Conservation (phyloP, 441 rosid genomes). For the Brassica hybrid region DNA sequence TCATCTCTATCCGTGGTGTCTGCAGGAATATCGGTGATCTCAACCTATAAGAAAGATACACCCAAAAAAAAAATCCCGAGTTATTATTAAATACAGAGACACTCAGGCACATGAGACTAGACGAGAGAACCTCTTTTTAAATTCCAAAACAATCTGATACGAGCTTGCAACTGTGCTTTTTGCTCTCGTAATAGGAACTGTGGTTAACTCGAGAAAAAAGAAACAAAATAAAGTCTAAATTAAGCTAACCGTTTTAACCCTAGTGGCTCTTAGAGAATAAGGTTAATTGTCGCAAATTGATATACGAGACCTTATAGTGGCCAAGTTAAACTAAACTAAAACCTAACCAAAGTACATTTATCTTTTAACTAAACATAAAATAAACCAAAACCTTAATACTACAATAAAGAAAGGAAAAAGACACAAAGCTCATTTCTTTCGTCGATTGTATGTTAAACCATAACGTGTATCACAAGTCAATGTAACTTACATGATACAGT, state of each 20-base stretch:
- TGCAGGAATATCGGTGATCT: no score
- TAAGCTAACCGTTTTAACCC: background rate
- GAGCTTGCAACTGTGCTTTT: background rate
- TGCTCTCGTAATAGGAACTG: background rate
- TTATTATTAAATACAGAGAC: conserved; percentile 15
- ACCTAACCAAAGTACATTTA: background rate
- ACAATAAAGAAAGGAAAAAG: background rate
- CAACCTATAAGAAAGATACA: no score
- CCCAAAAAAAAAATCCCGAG: conserved; percentile 2
- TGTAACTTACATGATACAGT: conserved; percentile 69
- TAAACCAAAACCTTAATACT: background rate
- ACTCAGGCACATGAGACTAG: conserved; percentile 1
- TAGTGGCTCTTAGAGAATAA: background rate
- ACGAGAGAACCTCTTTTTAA: conserved; percentile 8
- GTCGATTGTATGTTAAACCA: background rate
- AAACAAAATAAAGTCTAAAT: background rate
- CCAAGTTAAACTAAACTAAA: background rate
- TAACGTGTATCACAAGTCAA: conserved; percentile 1
- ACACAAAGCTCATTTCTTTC: background rate
- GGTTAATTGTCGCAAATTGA: background rate
- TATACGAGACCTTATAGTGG: background rate
- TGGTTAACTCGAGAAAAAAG: background rate
- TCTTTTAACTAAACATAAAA: background rate
- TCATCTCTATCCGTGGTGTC: conserved; percentile 53
- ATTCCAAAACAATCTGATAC: conserved; percentile 24